phyloP scores from a whole-genome alignment of 257 asterid genomes.

The Solanum chmielewskii region DNA sequence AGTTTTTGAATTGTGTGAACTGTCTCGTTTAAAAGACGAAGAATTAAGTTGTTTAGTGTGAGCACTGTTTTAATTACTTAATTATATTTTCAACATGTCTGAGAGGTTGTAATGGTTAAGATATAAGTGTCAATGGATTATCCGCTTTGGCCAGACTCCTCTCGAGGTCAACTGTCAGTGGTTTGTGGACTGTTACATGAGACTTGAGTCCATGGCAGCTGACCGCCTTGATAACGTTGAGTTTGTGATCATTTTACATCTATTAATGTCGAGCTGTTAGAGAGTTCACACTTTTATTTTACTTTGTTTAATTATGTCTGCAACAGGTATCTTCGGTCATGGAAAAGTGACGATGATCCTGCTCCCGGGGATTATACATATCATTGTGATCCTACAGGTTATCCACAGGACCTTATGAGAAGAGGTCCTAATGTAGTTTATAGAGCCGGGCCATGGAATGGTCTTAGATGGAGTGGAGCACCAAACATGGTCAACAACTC shows the following conservation, averaged over 20 bases:
- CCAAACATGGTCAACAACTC: neutral
- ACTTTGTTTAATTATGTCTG: neutral
- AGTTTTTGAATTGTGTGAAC: neutral
- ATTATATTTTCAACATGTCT: neutral
- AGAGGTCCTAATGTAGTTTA: neutral
- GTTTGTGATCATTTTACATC: neutral
- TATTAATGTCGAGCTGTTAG: neutral
- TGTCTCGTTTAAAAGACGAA: neutral
- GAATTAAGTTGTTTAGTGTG: neutral
- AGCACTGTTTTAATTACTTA: neutral
- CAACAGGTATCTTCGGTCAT: slow-evolving; percentile 1
- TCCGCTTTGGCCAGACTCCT: neutral
- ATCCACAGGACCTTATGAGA: slow-evolving; percentile 9
- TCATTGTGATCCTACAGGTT: slow-evolving; percentile 1
- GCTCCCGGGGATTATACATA: slow-evolving; percentile 12
- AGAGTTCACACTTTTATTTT: neutral
- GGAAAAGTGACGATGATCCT: slow-evolving; percentile 13
- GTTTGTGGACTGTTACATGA: neutral
- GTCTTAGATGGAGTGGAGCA: slow-evolving; percentile 2
- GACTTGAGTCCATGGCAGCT: neutral
- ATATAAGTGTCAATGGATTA: neutral
- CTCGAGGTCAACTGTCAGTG: too few species aligned
- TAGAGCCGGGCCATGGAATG: slow-evolving; percentile 12
- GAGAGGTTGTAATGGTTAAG: neutral
- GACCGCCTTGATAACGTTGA: neutral